Conservation (phyloP, 768 basidiomycete species). For the Sistotremastrum niveocremeum region DNA sequence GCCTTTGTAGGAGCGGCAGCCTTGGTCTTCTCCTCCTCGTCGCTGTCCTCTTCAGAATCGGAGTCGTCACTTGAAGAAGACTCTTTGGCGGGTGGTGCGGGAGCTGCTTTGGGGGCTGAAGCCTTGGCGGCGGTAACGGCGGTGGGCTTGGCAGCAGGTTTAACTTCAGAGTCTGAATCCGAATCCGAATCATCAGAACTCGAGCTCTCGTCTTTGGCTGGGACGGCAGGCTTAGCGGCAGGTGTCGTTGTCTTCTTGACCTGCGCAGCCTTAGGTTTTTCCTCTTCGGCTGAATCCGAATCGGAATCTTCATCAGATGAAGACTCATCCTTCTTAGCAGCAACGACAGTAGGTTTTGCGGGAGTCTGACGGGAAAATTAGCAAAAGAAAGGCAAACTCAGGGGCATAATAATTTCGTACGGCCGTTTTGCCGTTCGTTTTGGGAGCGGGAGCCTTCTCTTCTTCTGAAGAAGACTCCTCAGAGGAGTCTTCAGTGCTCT, state of each 20-base stretch:
- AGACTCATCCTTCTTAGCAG: conserved; percentile 12
- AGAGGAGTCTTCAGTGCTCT: conserved; percentile 31
- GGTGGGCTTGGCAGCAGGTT: conserved; percentile 11
- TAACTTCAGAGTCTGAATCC: conserved; percentile 8
- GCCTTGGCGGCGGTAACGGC: conserved; percentile 11
- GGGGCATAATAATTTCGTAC: conserved; percentile 10
- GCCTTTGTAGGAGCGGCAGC: conserved; percentile 5
- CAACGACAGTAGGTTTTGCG: conserved; percentile 12
- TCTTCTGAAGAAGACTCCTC: conserved; percentile 19
- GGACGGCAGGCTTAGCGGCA: conserved; percentile 2
- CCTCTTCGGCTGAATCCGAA: conserved; percentile 12
- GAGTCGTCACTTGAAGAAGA: conserved; percentile 13
- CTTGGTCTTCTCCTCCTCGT: conserved; percentile 11
- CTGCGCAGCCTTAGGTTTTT: conserved; percentile 16
- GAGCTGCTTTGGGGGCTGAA: conserved; percentile 7
- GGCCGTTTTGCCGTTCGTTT: conserved; percentile 10
- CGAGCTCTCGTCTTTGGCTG: conserved; percentile 12
- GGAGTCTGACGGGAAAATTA: conserved; percentile 15
- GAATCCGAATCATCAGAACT: conserved; percentile 10
- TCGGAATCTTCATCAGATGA: conserved; percentile 11
- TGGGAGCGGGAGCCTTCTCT: conserved; percentile 19
- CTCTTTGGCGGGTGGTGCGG: conserved; percentile 17
- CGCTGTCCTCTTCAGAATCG: not conserved
- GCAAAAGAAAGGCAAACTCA: conserved; percentile 13
- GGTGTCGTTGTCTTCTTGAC: conserved; percentile 16